Evolutionary conservation across 148 eudicot species (phyloP), one percentile per base, ranked within the genome.

Genomic region (Hydrangea macrophylla): DNA sequence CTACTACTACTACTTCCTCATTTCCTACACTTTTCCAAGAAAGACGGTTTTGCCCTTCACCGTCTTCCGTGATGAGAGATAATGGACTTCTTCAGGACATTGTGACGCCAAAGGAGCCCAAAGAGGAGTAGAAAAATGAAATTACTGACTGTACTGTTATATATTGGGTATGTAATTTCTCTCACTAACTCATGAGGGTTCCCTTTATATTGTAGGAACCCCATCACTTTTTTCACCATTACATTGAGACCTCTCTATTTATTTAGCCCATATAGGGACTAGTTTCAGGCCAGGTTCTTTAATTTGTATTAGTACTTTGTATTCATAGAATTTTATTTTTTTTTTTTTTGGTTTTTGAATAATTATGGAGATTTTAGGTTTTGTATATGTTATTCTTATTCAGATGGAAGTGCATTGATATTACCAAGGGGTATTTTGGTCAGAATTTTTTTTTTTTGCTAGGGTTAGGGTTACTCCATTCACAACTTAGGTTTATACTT

Each of bases 51-150:
- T 73, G 64, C 65, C 60, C 37, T 20, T 55, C 71, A 23, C 9
- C 72, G 10, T 59, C 81, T 25, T 58, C 82, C 58, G 65, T 68
- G 61, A 32, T 28, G 20, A 73, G 72, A 67, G 96, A 87, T 55
- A 78, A 83, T 65, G 96, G 96, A 0, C 96, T 90, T 77, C 84
- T 90, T 27, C 80, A 87, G 60, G 92, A 90, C 35, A 82, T 90
- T 30, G 70, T 90, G 37, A 78, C 85, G 75, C 61, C 66, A 42
- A 69, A 78, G 60, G 87, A 84, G 80, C 69, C 76, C 17, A 76
- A 75, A 55, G 64, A 64, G 48, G 77, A 82, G 75, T 60, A 84
- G 59, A n/a, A 37, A 74, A 55, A 24, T 36, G 44, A 17, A 35
- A 33, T 30, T 44, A n/a, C 4, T n/a, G n/a, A n/a, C 53, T 48